Evolutionary conservation across 805 yeast species (phyloP).

Genomic region (Candida tallmaniae): DNA sequence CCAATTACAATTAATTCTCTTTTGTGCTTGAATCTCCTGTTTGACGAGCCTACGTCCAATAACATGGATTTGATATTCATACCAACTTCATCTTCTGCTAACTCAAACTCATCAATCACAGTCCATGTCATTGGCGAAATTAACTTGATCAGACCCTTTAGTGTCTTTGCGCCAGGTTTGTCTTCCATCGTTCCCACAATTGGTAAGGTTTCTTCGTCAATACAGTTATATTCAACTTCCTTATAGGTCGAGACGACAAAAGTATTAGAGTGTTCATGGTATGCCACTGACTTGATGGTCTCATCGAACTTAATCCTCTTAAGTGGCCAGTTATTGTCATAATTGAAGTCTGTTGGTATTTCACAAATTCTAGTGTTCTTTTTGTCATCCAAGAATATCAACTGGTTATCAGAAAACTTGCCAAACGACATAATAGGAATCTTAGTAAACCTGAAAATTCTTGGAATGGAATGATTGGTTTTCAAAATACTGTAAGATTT

Average conservation of each 20-base stretch:
- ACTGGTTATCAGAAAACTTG: conserved; percentile 49
- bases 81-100: conserved; percentile 65
- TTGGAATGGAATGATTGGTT: conserved; percentile 56
- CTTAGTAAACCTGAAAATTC: conserved; percentile 62
- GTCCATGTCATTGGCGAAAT: conserved; percentile 76
- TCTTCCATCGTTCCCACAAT: conserved; percentile 53
- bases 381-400: conserved; percentile 66
- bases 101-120: conserved; percentile 62
- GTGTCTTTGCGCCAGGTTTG: conserved; percentile 52
- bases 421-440: conserved; percentile 66
- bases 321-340: conserved; percentile 59
- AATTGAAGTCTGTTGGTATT: conserved; percentile 44
- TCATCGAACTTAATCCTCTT: conserved; percentile 49
- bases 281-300: conserved; percentile 62
- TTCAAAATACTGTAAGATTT: conserved; percentile 68
- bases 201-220: conserved; percentile 69
- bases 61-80: conserved; percentile 52
- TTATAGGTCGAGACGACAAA: conserved; percentile 58
- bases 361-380: conserved; percentile 64
- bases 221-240: conserved; percentile 56
- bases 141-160: conserved; percentile 57
- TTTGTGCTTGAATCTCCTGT: conserved; percentile 41
- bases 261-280: conserved; percentile 62
- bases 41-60: conserved; percentile 41
- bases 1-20: conserved; percentile 78